Conservation (phyloP, 164 flowering plant species). For the Macadamia tetraphylla region DNA sequence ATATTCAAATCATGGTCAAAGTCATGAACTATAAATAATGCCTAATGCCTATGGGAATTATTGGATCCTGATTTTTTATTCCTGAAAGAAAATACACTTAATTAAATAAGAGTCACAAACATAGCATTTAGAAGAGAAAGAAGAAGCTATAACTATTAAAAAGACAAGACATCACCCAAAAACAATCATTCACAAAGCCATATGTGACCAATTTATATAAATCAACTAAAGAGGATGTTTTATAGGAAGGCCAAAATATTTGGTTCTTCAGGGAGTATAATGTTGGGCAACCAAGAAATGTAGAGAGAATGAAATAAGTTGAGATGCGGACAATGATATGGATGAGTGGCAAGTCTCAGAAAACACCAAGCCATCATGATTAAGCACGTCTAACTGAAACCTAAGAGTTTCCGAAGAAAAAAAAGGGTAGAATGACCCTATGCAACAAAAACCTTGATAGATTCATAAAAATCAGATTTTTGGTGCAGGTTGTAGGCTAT, state of each 20-base stretch:
- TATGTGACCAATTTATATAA: background rate
- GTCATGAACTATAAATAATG: too few relatives aligned
- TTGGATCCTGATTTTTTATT: background rate
- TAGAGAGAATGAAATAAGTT: background rate
- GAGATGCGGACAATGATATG: background rate
- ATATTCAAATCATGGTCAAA: background rate
- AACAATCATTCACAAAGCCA: background rate
- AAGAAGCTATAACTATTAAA: background rate
- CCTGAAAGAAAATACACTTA: background rate
- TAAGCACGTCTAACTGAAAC: too few relatives aligned
- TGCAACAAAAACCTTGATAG: too few relatives aligned
- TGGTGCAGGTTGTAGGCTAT: too few relatives aligned
- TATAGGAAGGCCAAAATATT: background rate
- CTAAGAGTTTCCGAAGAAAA: too few relatives aligned
- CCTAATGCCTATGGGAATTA: background rate
- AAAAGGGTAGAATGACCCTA: too few relatives aligned
- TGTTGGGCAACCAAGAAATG: background rate
- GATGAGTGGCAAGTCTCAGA: too few relatives aligned
- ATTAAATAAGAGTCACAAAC: background rate
- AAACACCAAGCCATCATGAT: too few relatives aligned
- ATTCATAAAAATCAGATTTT: too few relatives aligned
- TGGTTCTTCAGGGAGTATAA: background rate
- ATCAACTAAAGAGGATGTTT: background rate
- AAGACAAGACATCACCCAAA: background rate
- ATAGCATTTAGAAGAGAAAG: too few relatives aligned